phyloP scores from a whole-genome alignment of 331 rosid species.

The Rhamnella rubrinervis region DNA sequence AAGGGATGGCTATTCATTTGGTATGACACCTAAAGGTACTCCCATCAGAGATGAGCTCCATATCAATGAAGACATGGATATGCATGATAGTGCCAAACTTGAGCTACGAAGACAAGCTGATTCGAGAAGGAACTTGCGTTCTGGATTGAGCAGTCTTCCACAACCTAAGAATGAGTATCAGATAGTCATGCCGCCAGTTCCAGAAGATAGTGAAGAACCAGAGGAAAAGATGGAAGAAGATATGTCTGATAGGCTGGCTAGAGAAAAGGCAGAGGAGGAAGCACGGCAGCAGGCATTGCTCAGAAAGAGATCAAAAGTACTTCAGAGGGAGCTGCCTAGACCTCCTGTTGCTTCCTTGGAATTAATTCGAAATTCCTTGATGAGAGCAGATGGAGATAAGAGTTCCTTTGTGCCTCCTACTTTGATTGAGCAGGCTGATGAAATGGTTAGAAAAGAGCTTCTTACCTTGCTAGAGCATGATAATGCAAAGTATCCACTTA shows the following conservation, averaged over 20 bases:
- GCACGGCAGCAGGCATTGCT: conserved; percentile 80
- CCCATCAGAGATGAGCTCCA: conserved; percentile 89
- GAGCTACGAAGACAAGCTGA: conserved; percentile 78
- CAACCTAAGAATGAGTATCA: conserved; percentile 90
- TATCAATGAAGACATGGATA: conserved; percentile 76
- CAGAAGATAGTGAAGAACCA: conserved; percentile 71
- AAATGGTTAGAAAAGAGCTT: conserved; percentile 74
- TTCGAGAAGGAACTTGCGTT: conserved; percentile 59
- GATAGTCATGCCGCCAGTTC: conserved; percentile 79
- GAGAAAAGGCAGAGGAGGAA: conserved; percentile 90
- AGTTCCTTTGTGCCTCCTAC: conserved; percentile 96
- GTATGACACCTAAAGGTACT: conserved; percentile 83
- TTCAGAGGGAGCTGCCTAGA: conserved; percentile 93
- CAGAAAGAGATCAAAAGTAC: conserved; percentile 89
- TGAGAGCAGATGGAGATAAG: conserved; percentile 86
- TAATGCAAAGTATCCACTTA: conserved; percentile 78
- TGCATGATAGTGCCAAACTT: conserved; percentile 61
- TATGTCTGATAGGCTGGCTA: conserved; percentile 92
- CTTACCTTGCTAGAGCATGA: conserved; percentile 77
- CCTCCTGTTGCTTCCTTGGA: conserved; percentile 86
- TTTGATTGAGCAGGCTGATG: conserved; percentile 81
- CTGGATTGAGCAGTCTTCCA: conserved; percentile 68
- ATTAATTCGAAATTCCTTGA: conserved; percentile 69
- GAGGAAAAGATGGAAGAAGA: conserved; percentile 89
- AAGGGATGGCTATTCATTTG: conserved; percentile 75